Evolutionary conservation across 2,329 filamentous ascomycete genomes (phyloP).

Genomic region (Verticillium zaregamsianum): DNA sequence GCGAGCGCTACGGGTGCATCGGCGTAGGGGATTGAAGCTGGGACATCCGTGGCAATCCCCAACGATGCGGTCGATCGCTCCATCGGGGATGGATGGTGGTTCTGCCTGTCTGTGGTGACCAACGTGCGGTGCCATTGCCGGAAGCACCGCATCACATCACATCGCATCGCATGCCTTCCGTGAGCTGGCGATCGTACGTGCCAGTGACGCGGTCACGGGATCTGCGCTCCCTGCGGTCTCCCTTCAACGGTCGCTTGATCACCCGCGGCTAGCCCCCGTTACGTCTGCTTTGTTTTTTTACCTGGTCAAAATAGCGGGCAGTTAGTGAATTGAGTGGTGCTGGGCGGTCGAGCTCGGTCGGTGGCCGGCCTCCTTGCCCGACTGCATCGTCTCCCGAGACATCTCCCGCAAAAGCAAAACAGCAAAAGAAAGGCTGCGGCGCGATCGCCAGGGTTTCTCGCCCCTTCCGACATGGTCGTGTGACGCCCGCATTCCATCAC

Average conservation of each 20-base stretch:
- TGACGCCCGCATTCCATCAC: not conserved
- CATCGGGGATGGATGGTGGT: not conserved
- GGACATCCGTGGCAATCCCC: not conserved
- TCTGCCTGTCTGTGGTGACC: not conserved
- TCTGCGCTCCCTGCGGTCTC: not conserved
- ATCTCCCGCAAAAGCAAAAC: not conserved
- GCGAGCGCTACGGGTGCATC: not conserved
- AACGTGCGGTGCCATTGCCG: not conserved
- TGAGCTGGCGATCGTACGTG: not conserved
- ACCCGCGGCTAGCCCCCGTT: not conserved
- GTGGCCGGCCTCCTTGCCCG: not conserved
- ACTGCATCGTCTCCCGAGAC: not conserved
- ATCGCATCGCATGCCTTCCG: not conserved
- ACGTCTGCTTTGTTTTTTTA: too few species aligned
- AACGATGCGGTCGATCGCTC: not conserved
- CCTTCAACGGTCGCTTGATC: not conserved
- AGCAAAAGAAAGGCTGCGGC: not conserved
- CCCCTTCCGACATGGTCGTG: not conserved
- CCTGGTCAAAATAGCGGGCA: too few species aligned
- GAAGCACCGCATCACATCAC: not conserved
- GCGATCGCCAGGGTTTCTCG: not conserved
- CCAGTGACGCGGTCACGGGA: not conserved
- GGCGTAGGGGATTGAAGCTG: not conserved
- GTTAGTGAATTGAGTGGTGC: not conserved
- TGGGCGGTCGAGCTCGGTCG: not conserved